Base-by-base conservation (phyloP, 2,329 filamentous ascomycete genomes). In the Aphanocladium album region DNA sequence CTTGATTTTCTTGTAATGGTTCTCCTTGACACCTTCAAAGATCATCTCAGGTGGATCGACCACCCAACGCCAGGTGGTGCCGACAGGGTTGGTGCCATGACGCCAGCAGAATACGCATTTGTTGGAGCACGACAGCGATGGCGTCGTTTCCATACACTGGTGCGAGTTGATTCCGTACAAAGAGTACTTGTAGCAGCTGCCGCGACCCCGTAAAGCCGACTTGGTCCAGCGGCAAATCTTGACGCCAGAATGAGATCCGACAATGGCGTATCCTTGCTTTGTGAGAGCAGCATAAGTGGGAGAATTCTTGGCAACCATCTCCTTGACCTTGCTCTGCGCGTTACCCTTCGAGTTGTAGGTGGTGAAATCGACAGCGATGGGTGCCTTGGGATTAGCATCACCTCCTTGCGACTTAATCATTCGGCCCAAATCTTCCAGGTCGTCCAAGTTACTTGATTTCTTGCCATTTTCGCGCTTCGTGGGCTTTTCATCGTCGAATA, bases 71-170 rank as follows among this genome's bases (percentile, higher is more conserved):
- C 95, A 98, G 5, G 89, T 96, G 2, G 95, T 98, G 52, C 93
- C 93, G 0, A 98, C 95, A 0, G 93, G 93, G 72, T 98, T 99
- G 0, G 95, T 98, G 57, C 93, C 95, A 71, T 98, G 95, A 7
- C 95, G 88, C 95, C 93, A 99, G 81, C 93, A 99, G 75, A 98
- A 99, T 66, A 99, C 91, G 74, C 95, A 98, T 74, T 99, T 98
- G 79, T 98, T 98, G 64, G 89, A 95, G 80, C 93, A 99, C 11
- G 91, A 96, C 4, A 99, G 84, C 0, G 93, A 96, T 0, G 93
- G 93, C 0, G 93, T 98, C 2, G 93, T 93, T 76, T 99, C 93
- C 95, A 99, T 99, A 75, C 93, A 99, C 63, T 96, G 89, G 71
- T 99, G 95, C 0, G 93, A 97, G 65, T 89, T 86, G 73, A 99